Evolutionary conservation across 768 basidiomycete genomes (phyloP).

Genomic region (Lactarius sanguifluus): DNA sequence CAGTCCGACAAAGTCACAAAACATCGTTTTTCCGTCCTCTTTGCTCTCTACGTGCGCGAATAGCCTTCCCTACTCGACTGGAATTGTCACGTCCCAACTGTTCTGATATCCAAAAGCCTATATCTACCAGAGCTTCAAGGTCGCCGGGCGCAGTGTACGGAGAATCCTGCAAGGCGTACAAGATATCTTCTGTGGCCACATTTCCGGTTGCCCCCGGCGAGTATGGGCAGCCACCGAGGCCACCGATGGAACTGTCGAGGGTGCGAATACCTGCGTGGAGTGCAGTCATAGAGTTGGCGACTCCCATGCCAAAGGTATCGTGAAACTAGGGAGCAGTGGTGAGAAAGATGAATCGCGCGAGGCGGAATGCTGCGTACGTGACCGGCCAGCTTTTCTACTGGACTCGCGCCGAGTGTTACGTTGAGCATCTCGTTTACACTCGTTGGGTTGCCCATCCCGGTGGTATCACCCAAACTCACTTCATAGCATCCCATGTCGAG

Average conservation of each 20-base stretch:
- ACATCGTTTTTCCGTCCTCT: conserved; percentile 31
- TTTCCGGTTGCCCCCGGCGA: conserved; percentile 96
- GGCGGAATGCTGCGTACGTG: conserved; percentile 45
- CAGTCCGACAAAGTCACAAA: no score
- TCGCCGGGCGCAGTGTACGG: conserved; percentile 59
- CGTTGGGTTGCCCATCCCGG: conserved; percentile 78
- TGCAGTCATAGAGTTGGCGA: conserved; percentile 72
- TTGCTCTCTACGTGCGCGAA: conserved; percentile 51
- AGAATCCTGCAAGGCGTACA: conserved; percentile 75
- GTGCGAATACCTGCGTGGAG: conserved; percentile 74
- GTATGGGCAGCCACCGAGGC: conserved; percentile 94
- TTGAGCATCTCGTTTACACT: conserved; percentile 68
- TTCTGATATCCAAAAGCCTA: conserved; percentile 82
- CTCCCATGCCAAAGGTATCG: conserved; percentile 84
- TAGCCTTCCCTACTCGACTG: conserved; percentile 75
- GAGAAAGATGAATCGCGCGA: not conserved
- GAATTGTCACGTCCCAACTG: conserved; percentile 64
- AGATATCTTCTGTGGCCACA: conserved; percentile 88
- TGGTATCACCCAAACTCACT: conserved; percentile 89
- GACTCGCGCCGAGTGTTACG: conserved; percentile 60
- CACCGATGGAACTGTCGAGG: conserved; percentile 81
- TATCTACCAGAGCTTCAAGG: conserved; percentile 66
- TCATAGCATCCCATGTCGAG: conserved; percentile 94
- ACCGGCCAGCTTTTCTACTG: conserved; percentile 69
- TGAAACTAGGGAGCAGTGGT: conserved; percentile 59